Conservation (phyloP, 2,329 filamentous ascomycete species). For the Cordyceps javanica region DNA sequence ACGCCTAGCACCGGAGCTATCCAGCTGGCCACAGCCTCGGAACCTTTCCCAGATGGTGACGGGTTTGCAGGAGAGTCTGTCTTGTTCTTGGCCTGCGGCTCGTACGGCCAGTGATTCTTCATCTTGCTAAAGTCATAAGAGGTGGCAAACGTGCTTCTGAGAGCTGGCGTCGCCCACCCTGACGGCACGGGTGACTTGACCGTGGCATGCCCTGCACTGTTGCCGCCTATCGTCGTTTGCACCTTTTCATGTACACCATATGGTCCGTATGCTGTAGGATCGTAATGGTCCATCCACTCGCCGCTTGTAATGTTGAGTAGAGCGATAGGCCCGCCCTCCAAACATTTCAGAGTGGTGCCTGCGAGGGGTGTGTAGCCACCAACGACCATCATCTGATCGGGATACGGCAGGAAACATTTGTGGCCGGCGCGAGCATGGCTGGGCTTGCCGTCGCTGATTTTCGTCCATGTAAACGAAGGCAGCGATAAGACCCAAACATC, state of each 20-base stretch:
- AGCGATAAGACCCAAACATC: conserved; percentile 78
- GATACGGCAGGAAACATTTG: conserved; percentile 68
- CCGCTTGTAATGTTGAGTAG: conserved; percentile 69
- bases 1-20: conserved; percentile 57
- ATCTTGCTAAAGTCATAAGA: conserved; percentile 53
- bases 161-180: conserved; percentile 44
- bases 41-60: conserved; percentile 19
- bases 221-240: conserved; percentile 61
- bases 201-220: conserved; percentile 61
- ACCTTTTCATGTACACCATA: conserved; percentile 66
- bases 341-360: conserved; percentile 31
- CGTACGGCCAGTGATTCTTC: conserved; percentile 55
- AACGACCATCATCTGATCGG: conserved; percentile 73
- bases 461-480: conserved; percentile 75
- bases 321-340: conserved; percentile 48
- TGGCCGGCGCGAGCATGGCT: conserved; percentile 63
- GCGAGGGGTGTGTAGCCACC: conserved; percentile 53
- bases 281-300: conserved; percentile 65
- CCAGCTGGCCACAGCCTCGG: conserved; percentile 45
- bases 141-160: conserved; percentile 48
- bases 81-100: conserved; percentile 17
- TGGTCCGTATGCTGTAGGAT: conserved; percentile 53
- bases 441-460: conserved; percentile 38
- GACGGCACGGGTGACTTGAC: conserved; percentile 55
- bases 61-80: conserved; percentile 16